Conservation (phyloP, 2,329 filamentous ascomycete genomes). For the Pezicula neosporulosa region DNA sequence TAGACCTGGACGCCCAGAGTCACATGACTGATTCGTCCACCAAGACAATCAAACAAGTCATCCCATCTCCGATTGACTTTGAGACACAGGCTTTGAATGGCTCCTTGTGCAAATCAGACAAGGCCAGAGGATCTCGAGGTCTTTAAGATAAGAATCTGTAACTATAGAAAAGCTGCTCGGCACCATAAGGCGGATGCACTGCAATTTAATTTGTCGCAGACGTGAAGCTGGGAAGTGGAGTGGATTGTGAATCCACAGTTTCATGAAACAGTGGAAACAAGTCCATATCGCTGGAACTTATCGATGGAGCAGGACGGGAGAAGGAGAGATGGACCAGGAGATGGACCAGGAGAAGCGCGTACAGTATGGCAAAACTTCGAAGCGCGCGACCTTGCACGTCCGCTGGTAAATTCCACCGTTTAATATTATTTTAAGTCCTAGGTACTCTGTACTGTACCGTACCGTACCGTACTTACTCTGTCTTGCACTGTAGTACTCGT, state of each 20-base stretch:
- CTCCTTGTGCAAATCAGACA: neutral
- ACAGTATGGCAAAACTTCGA: neutral
- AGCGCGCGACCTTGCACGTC: neutral
- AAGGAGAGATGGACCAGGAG: neutral
- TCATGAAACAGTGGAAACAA: conserved; percentile 1
- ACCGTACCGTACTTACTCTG: too few relatives aligned
- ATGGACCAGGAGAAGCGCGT: neutral
- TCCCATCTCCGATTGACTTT: too few relatives aligned
- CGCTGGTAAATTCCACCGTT: too few relatives aligned
- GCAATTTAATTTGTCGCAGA: conserved; percentile 1
- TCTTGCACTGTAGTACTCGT: too few relatives aligned
- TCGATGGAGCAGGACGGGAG: neutral
- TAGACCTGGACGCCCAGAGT: too few relatives aligned
- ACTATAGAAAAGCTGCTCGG: neutral
- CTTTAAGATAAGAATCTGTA: neutral
- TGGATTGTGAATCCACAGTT: neutral
- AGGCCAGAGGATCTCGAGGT: neutral
- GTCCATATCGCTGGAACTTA: neutral
- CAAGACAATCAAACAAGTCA: too few relatives aligned
- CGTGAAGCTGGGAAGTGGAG: conserved; percentile 1
- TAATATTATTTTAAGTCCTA: too few relatives aligned
- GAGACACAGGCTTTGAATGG: too few relatives aligned
- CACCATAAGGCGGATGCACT: neutral
- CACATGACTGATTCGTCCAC: too few relatives aligned
- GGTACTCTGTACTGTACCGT: too few relatives aligned